Percentiles rank a stretch among this genome's conserved stretches.
phyloP scores from a whole-genome alignment of 192 early-diverging fungal genomes.

The Coemansia sp. region DNA sequence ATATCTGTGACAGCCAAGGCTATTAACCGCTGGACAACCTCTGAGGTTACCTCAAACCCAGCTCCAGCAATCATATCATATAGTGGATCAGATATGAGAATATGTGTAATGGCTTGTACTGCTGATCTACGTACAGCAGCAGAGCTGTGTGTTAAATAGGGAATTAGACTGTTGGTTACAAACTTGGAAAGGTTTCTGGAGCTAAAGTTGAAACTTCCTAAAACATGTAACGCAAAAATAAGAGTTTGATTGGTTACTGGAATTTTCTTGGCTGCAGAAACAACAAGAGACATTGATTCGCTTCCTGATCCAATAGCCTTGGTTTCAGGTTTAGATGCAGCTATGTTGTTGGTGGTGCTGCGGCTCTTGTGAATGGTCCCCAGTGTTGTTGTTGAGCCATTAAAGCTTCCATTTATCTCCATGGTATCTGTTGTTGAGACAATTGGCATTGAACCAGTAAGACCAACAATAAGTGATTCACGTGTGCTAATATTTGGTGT shows the following conservation, averaged over 20 bases:
- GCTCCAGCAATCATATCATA: constrained; percentile 74
- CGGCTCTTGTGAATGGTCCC: background rate
- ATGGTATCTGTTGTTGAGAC: background rate
- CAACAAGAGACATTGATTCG: constrained; percentile 16
- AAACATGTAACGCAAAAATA: constrained; percentile 77
- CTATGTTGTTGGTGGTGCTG: background rate
- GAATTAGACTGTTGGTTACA: constrained; percentile 80
- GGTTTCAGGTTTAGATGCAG: background rate
- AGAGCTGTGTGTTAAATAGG: constrained; percentile 78
- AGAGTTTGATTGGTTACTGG: constrained; percentile 60
- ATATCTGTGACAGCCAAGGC: constrained; percentile 85
- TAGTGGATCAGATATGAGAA: constrained; percentile 80
- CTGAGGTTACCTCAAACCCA: constrained; percentile 79
- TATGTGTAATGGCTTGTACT: constrained; percentile 66
- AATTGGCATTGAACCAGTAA: background rate
- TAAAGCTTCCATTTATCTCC: background rate
- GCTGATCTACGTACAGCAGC: constrained; percentile 80
- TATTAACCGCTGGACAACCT: constrained; percentile 86
- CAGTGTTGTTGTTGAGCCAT: background rate
- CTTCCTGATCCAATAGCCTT: background rate
- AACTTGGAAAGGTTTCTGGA: constrained; percentile 82
- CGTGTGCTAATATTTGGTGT: constrained; percentile 2
- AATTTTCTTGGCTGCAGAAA: constrained; percentile 15
- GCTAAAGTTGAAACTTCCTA: constrained; percentile 87
- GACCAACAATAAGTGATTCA: background rate